A percentile compares a stretch with the other conserved stretches of the same genome.
phyloP scores from a whole-genome alignment of 805 yeast genomes.

The Sugiyamaella chiloensis region DNA sequence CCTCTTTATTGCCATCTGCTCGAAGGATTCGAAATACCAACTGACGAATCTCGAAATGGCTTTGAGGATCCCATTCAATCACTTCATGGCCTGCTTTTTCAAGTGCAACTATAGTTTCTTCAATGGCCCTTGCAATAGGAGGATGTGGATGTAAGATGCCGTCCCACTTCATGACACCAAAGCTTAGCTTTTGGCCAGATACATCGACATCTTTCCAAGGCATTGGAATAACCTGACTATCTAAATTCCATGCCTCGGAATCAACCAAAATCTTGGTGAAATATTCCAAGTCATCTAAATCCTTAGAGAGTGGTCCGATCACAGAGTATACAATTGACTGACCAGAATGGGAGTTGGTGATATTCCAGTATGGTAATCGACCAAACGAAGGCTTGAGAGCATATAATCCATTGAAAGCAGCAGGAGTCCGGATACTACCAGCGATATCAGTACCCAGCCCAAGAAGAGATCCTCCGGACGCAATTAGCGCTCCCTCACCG shows the following conservation, averaged over 20 bases:
- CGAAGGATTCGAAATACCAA: conserved; percentile 1
- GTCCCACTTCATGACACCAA: conserved; percentile 49
- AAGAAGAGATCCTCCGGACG: conserved; percentile 45
- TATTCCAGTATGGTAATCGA: conserved; percentile 45
- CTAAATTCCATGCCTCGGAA: conserved; percentile 55
- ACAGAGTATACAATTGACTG: conserved; percentile 47
- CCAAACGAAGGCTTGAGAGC: conserved; percentile 50
- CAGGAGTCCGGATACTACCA: conserved; percentile 55
- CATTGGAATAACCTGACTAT: conserved; percentile 46
- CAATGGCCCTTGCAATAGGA: conserved; percentile 41
- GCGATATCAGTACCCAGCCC: conserved; percentile 59
- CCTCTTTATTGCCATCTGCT: conserved; percentile 15
- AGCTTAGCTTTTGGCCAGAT: conserved; percentile 38
- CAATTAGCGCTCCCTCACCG: conserved; percentile 51
- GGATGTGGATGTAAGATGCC: conserved; percentile 52
- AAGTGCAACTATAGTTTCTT: conserved; percentile 39
- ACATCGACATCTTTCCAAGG: conserved; percentile 47
- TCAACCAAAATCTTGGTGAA: conserved; percentile 46
- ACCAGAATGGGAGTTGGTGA: conserved; percentile 41
- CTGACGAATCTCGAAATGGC: conserved; percentile 3
- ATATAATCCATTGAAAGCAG: conserved; percentile 51
- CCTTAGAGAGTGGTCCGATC: conserved; percentile 45
- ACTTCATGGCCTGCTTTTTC: conserved; percentile 46
- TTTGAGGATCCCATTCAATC: conserved; percentile 35
- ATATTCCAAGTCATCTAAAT: conserved; percentile 48